Conservation (phyloP, 805 yeast genomes). For the Komagataella phaffii region DNA sequence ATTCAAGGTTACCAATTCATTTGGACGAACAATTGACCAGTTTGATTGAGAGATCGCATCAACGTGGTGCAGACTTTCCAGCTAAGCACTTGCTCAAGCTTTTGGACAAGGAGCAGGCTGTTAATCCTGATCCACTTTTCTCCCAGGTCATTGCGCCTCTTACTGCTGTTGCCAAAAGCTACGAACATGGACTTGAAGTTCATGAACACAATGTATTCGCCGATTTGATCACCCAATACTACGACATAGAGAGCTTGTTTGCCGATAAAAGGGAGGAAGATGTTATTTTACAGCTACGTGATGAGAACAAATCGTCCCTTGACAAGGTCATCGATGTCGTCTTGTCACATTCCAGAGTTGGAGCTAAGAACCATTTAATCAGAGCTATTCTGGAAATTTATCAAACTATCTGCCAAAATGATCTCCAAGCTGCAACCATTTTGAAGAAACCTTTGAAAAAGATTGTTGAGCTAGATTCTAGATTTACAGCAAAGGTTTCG, state of each 20-base stretch:
- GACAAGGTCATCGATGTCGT: constrained; percentile 58
- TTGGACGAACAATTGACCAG: constrained; percentile 56
- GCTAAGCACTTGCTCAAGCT: constrained; percentile 71
- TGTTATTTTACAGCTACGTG: constrained; percentile 77
- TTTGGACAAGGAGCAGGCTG: constrained; percentile 44
- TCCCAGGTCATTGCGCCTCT: constrained; percentile 59
- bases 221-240: constrained; percentile 55
- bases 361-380: constrained; percentile 83
- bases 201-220: constrained; percentile 78
- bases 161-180: constrained; percentile 53
- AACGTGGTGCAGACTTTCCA: constrained; percentile 76
- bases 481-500: constrained; percentile 87
- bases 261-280: constrained; percentile 75
- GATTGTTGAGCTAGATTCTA: constrained; percentile 79
- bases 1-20: constrained; percentile 73
- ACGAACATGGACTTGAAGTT: constrained; percentile 60
- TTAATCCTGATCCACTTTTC: constrained; percentile 36
- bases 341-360: constrained; percentile 84
- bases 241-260: constrained; percentile 66
- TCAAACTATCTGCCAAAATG: constrained; percentile 64
- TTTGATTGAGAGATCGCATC: constrained; percentile 50
- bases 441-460: constrained; percentile 63
- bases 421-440: constrained; percentile 40
- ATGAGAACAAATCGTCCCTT: constrained; percentile 69
- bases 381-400: constrained; percentile 76